phyloP scores from a whole-genome alignment of 805 yeast genomes.

The Teunomyces gatunensis region DNA sequence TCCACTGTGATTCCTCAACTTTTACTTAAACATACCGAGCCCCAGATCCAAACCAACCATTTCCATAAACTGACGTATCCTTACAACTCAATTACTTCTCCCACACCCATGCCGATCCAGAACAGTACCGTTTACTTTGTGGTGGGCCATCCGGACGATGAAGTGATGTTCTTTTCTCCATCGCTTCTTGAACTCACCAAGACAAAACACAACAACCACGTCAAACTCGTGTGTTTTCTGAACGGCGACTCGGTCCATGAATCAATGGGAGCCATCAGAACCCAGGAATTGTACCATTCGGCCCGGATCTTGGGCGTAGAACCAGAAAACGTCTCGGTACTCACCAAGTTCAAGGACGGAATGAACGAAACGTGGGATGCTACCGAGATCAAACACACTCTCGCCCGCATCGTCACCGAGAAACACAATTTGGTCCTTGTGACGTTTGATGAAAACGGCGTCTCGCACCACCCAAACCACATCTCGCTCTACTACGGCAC shows the following conservation, averaged over 20 bases:
- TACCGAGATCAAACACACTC: conserved; percentile 34
- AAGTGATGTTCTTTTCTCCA: conserved; percentile 95
- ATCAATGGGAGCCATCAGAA: conserved; percentile 66
- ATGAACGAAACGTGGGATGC: conserved; percentile 66
- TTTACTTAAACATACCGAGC: conserved; percentile 24
- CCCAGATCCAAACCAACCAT: conserved; percentile 24
- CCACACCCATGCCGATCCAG: conserved; percentile 30
- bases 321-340: conserved; percentile 39
- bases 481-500: conserved; percentile 57
- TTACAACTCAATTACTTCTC: conserved; percentile 34
- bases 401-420: conserved; percentile 27
- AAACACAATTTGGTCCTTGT: conserved; percentile 42
- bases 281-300: conserved; percentile 55
- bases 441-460: conserved; percentile 81
- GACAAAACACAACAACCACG: conserved; percentile 45
- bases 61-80: conserved; percentile 28
- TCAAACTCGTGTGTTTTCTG: conserved; percentile 69
- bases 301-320: conserved; percentile 53
- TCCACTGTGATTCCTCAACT: conserved; percentile 42
- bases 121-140: conserved; percentile 48
- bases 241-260: conserved; percentile 65
- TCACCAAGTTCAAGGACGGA: conserved; percentile 57
- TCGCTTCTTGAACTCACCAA: conserved; percentile 53
- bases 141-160: conserved; percentile 98
- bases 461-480: conserved; percentile 89